Evolutionary conservation across 805 yeast species (phyloP), one percentile per base, ranked within the genome.

Genomic region (Yarrowia alimentaria): DNA sequence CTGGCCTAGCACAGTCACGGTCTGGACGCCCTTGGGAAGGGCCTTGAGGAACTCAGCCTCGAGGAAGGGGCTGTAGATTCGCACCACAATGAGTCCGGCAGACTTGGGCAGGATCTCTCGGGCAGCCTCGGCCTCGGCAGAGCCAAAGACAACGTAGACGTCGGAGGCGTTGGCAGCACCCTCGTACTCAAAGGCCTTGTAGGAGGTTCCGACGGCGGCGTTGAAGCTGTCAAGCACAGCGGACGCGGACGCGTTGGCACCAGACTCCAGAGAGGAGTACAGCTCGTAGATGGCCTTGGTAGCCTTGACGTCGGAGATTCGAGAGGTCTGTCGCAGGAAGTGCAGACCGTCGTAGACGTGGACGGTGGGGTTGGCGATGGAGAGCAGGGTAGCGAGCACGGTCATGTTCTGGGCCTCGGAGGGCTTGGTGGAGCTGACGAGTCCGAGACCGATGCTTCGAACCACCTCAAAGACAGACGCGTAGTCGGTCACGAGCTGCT

Each of bases 61-160:
- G 58, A 82, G 79, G 67, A 89, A 88, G 10, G 96, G 96, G 49
- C 82, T 69, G 51, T 94, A 91, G 34, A 86, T 78, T 67, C 96
- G 78, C 43, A 83, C 77, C 56, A 89, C 95, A 47, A 79, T 75
- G n/a, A 71, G 66, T 13, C 63, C 55, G 45, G 66, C 64, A 4
- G 63, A 53, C 16, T 66, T 64, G 7, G 70, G 62, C 29, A 67
- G 61, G 21, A 75, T 71, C 20, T 69, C 65, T 40, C 76, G 59
- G 31, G 85, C 73, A 52, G 78, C 67, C 51, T 79, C 71, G 13
- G 83, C 69, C 63, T 84, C 89, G 33, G 75, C 67, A 31, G 93
- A 73, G 18, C 96, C 95, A 57, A 84, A 80, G n/a, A 81, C 73
- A 25, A 89, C 91, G 64, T 85, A 81, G n/a, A 90, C 85, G 18